Base-by-base conservation (phyloP, 192 early-diverging fungal genomes). In the Mortierella antarctica region DNA sequence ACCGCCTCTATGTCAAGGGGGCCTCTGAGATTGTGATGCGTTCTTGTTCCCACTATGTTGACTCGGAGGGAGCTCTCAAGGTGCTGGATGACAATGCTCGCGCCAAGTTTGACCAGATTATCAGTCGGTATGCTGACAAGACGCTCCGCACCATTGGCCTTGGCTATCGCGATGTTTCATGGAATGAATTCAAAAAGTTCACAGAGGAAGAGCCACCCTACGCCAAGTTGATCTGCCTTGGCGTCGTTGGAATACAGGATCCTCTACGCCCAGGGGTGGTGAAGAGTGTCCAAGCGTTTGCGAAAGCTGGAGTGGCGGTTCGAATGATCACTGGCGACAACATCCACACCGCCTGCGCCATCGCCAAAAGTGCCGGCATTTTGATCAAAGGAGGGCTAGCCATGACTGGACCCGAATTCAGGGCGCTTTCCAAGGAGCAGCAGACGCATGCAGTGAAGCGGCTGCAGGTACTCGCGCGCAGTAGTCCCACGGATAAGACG, bases 301-400 rank as follows among this genome's bases (percentile, higher is more conserved):
- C 91, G 65, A 84, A 84, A 61, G 95, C 95, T 49, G 95, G 96
- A 69, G 93, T 98, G 31, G 86, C 89, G 65, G 94, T 98, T 31
- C 90, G 95, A 46, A 98, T 98, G 95, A 95, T 96, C 66, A 93
- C 90, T 14, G 90, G 91, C 63, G 90, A 98, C 87, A 89, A 96
- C 86, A 79, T 95, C 44, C 90, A 90, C 53, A 98, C 97, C 18
- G 97, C 97, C 7, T 87, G 88, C 21, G 94, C 96, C 10, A 99
- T 99, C 84, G 97, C 95, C 56, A 87, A 82, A 59, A 89, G 93
- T 40, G 93, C 95, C 54, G 95, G 95, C 61, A 98, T 99, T 58
- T 83, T 93, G 70, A 91, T 90, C 53, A 85, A 87, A 66, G 87
- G 90, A 70, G 88, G 94, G 67, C 67, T 94, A 57, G 93, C 92